These are phyloP conservation scores for Rhodotorula toruloides DNA, from an alignment of 768 basidiomycete species.

Conservation along the genomic window DNA sequence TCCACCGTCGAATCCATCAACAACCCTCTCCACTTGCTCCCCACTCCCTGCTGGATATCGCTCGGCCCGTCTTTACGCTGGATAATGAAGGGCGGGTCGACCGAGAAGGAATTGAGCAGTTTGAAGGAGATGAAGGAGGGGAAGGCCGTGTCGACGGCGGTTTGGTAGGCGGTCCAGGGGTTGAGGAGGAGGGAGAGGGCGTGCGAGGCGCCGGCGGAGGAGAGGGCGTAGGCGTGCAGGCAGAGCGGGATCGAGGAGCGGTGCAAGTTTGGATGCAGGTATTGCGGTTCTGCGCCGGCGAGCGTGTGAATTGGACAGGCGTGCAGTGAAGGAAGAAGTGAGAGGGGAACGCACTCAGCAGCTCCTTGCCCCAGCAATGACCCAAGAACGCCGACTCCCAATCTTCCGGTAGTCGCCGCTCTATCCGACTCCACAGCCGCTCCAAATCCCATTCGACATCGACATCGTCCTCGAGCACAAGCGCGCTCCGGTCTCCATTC, in stretches of 20 bases:
- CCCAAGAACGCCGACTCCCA: constrained; percentile 40
- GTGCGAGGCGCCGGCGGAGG: constrained; percentile 22
- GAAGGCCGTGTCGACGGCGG: constrained; percentile 42
- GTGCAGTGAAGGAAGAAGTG: no score
- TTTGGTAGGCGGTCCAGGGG: constrained; percentile 42
- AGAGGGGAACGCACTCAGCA: constrained; percentile 24
- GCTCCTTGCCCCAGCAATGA: constrained; percentile 43
- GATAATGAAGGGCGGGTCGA: constrained; percentile 44
- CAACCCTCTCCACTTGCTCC: constrained; percentile 35
- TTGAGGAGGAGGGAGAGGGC: constrained; percentile 36
- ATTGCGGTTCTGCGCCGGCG: constrained; percentile 35
- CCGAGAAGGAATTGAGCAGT: constrained; percentile 36
- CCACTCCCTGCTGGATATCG: constrained; percentile 35
- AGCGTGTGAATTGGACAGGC: constrained; percentile 1
- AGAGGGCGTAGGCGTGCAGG: constrained; percentile 43
- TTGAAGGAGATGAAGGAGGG: constrained; percentile 37
- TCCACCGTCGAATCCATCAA: constrained; percentile 37
- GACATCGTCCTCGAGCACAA: constrained; percentile 43
- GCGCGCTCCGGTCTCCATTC: constrained; percentile 36
- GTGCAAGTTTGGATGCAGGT: constrained; percentile 42
- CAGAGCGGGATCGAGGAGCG: constrained; percentile 38
- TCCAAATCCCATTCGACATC: constrained; percentile 44
- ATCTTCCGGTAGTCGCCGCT: constrained; percentile 32
- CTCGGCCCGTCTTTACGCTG: constrained; percentile 42
- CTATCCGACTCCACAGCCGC: constrained; percentile 40